Percentiles rank a stretch among this genome's conserved stretches.
These are phyloP conservation scores for Yamadazyma nakazawae DNA, from an alignment of 805 yeast species.

Conservation along the genomic window DNA sequence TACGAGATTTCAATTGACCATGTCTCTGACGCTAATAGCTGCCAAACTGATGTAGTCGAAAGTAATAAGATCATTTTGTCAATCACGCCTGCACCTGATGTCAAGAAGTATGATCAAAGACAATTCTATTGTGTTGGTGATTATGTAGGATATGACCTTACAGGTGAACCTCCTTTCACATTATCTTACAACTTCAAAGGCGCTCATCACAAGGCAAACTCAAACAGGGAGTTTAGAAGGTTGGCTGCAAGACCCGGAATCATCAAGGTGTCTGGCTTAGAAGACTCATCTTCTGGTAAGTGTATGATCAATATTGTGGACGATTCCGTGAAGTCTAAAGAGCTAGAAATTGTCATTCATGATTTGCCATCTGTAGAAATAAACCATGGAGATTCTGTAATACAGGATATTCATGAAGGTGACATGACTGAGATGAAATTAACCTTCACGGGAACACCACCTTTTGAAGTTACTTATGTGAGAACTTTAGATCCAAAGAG, in stretches of 20 bases:
- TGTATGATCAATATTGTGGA: constrained; percentile 63
- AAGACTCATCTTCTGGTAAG: constrained; percentile 68
- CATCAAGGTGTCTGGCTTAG: constrained; percentile 60
- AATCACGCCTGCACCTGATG: constrained; percentile 75
- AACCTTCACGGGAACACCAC: constrained; percentile 83
- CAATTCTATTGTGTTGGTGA: constrained; percentile 83
- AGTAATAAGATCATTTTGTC: constrained; percentile 47
- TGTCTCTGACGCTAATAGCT: constrained; percentile 68
- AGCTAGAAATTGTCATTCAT: constrained; percentile 34
- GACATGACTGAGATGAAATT: constrained; percentile 88
- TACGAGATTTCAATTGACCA: constrained; percentile 58
- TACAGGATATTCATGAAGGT: constrained; percentile 89
- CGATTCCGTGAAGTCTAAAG: constrained; percentile 28
- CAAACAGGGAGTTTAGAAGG: constrained; percentile 50
- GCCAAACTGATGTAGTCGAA: constrained; percentile 43
- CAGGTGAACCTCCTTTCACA: constrained; percentile 78
- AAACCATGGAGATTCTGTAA: constrained; percentile 68
- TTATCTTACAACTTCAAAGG: constrained; percentile 74
- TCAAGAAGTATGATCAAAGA: constrained; percentile 32
- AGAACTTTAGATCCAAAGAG: constrained; percentile 43
- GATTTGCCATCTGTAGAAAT: constrained; percentile 75
- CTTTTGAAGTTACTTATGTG: constrained; percentile 81
- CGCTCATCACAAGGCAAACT: constrained; percentile 52
- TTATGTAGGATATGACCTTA: constrained; percentile 67
- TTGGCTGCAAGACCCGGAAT: constrained; percentile 82